Base-by-base conservation (phyloP, 768 basidiomycete genomes). In the Pulveroboletus frians region DNA sequence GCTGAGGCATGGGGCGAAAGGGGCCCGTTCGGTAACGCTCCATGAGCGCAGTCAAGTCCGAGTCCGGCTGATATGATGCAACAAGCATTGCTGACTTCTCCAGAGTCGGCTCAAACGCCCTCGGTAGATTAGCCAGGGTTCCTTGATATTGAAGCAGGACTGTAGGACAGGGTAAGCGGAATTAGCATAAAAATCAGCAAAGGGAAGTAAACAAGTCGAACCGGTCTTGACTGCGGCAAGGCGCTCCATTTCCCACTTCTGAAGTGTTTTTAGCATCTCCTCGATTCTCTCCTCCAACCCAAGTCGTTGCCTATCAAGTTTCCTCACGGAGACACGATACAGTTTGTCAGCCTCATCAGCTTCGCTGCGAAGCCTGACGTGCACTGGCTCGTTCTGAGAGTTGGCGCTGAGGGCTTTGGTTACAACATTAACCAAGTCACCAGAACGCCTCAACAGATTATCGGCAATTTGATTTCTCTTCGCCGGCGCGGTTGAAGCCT, bases 11-110 rank as follows among this genome's bases (percentile, higher is more conserved):
- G 0, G 94, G 94, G 35, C 87, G 76, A 83, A 96, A 98, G 0
- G 93, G 88, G 1, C 94, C 94, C 1, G 92, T 95, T 47, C 94
- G 81, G 64, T 92, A 91, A 10, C 89, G 85, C 66, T 96, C 93
- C 52, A 96, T 92, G 43, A 95, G 78, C 9, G 88, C 91, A 11
- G 73, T 83, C 46, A 94, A 69, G 70, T 93, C 93, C 1, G 83
- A 82, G 53, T 96, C 92, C 3, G 93, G 92, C 52, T 92, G 85
- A 67, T 83, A 96, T 1, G 90, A 79, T 29, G 89, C 80, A 54
- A 94, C 78, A 41, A 92, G 76, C 1, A 88, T 84, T 1, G 78
- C 74, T 2, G 88, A 86, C 30, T 83, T 80, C 57, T 88, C 84
- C 27, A 83, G 64, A 2, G 85, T 77, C 0, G 79, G 73, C 20